Percentiles rank a stretch among this genome's conserved stretches.
These are phyloP conservation scores for Cystofilobasidium macerans DNA, from an alignment of 768 basidiomycete genomes.

Conservation along the genomic window DNA sequence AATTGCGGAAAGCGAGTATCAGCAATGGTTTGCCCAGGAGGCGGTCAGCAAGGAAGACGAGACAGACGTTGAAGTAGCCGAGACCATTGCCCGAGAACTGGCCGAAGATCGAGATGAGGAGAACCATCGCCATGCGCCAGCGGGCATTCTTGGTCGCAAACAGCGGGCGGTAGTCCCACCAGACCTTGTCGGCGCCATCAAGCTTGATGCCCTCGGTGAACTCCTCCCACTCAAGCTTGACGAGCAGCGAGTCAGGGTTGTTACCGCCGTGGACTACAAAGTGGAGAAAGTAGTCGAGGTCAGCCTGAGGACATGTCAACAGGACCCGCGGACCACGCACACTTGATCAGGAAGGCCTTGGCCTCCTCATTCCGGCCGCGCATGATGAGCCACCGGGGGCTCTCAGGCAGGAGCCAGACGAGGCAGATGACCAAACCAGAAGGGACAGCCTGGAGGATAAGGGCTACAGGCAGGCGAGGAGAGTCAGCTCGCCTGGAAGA, in stretches of 20 bases:
- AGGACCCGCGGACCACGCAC: background rate
- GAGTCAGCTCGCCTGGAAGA: too few species aligned
- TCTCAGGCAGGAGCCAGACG: constrained; percentile 35
- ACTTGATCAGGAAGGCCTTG: constrained; percentile 44
- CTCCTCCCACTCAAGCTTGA: constrained; percentile 47
- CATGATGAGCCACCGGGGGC: constrained; percentile 27
- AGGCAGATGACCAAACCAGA: constrained; percentile 38
- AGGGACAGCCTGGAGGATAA: constrained; percentile 45
- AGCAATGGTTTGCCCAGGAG: background rate
- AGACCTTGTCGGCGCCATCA: constrained; percentile 50
- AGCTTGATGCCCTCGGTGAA: constrained; percentile 46
- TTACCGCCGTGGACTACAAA: constrained; percentile 44
- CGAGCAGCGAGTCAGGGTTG: constrained; percentile 46
- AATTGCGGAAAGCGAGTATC: background rate
- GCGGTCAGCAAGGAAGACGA: background rate
- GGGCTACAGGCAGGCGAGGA: too few species aligned
- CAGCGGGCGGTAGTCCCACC: constrained; percentile 44
- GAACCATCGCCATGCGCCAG: constrained; percentile 42
- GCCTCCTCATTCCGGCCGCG: constrained; percentile 47
- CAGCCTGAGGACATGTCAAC: background rate
- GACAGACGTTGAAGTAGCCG: constrained; percentile 32
- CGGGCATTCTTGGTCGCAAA: constrained; percentile 29
- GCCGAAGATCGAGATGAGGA: constrained; percentile 42
- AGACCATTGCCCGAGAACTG: constrained; percentile 43
- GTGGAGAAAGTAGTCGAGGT: background rate